A percentile compares a stretch with the other conserved stretches of the same genome.
phyloP scores from a whole-genome alignment of 2,329 filamentous ascomycete genomes.

The Clarireedia hainanense region DNA sequence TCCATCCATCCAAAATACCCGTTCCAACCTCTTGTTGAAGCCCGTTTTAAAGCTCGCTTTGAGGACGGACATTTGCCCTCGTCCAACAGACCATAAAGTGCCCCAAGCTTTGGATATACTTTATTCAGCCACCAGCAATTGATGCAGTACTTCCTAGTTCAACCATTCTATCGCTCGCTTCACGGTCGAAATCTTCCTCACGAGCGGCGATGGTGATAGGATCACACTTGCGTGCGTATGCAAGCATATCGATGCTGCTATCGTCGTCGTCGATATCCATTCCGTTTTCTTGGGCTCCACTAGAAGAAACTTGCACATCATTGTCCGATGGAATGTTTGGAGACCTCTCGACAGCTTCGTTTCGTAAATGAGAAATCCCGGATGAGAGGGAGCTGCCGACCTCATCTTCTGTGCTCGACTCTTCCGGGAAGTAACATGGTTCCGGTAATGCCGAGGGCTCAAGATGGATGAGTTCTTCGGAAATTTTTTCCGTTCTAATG shows the following conservation, averaged over 20 bases:
- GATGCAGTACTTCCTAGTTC: background rate
- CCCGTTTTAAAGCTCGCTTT: no score
- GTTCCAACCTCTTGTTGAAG: no score
- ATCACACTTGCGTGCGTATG: background rate
- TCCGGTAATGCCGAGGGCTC: slow-evolving; percentile 5
- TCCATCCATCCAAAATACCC: no score
- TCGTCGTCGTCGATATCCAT: slow-evolving; percentile 4
- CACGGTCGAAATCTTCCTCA: slow-evolving; percentile 2
- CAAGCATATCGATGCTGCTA: slow-evolving; percentile 8
- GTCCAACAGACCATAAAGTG: no score
- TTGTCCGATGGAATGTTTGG: background rate
- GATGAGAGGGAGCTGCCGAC: background rate
- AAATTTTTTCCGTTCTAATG: background rate
- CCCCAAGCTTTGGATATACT: no score
- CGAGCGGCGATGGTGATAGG: background rate
- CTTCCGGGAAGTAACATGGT: background rate
- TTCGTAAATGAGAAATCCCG: background rate
- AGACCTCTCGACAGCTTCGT: background rate
- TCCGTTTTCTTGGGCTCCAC: background rate
- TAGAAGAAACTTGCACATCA: background rate
- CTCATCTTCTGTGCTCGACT: background rate
- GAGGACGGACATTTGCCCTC: no score
- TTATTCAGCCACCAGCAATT: no score
- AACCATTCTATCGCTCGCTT: slow-evolving; percentile 5
- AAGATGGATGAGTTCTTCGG: background rate